Evolutionary conservation across 768 basidiomycete species (phyloP), one percentile per base, ranked within the genome.

Genomic region (Lactifluus piperatus): DNA sequence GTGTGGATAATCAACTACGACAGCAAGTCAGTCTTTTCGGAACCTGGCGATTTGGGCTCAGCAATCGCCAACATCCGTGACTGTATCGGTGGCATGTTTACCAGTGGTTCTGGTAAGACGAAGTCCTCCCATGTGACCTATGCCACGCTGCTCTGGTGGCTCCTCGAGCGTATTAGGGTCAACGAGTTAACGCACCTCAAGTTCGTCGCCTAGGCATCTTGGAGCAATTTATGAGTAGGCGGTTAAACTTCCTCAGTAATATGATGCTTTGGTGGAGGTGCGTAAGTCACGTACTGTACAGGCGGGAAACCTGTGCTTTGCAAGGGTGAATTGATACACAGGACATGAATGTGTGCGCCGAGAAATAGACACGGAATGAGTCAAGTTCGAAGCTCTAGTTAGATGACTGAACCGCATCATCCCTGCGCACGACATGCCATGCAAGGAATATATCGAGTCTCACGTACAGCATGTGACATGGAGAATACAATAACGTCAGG

Each of bases 31-130:
- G 53, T 62, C 32, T 77, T 75, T 64, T 73, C 73, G n/a, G 68
- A 53, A 22, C 65, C 64, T 27, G 73, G 73, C 13, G 74, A 75
- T 64, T 75, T 73, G 49, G 75, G 75, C 56, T 65, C 74, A 9
- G 58, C 71, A 34, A 66, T 77, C 56, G 68, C 60, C 59, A 54
- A 60, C 53, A 61, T 65, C 62, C 65, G 30, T 61, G 75, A 74
- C 46, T 65, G 71, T 49, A 66, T 74, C 48, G 68, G 68, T 39
- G 74, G 74, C 55, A 54, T 76, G n/a, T 65, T 75, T 50, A 75
- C 71, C 9, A 68, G 71, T 36, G 66, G 74, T 67, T 41, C 63
- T 56, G 73, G 74, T 34, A 62, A 65, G 52, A 59, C 62, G 4
- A 43, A 64, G 64, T 48, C 53, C 9, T 26, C 22, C 20, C 32